A percentile compares a stretch with the other conserved stretches of the same genome.
These are phyloP conservation scores for Spathaspora sp. DNA, from an alignment of 1,139 yeast genomes.

Conservation along the genomic window DNA sequence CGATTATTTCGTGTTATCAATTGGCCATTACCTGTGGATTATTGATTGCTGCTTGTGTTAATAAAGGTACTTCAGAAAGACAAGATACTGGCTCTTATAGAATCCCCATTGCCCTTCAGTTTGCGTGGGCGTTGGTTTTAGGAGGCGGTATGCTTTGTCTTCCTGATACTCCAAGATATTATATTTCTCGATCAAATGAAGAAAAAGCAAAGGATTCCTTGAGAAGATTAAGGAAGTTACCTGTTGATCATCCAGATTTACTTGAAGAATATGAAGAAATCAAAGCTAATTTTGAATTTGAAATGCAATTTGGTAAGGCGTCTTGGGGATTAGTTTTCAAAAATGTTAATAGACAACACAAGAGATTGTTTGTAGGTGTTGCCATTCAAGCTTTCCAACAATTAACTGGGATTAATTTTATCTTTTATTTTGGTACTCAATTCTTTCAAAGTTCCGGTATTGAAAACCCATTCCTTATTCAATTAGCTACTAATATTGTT, in stretches of 20 bases:
- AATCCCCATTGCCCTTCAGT: slow-evolving; percentile 57
- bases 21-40: slow-evolving; percentile 62
- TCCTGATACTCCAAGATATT: slow-evolving; percentile 80
- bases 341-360: slow-evolving; percentile 29
- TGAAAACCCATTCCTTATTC: slow-evolving; percentile 32
- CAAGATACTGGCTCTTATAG: slow-evolving; percentile 59
- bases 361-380: slow-evolving; percentile 35
- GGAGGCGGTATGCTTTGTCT: slow-evolving; percentile 56
- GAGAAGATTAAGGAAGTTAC: slow-evolving; percentile 32
- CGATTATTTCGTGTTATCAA: slow-evolving; percentile 63
- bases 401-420: slow-evolving; percentile 71
- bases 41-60: slow-evolving; percentile 61
- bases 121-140: slow-evolving; percentile 37
- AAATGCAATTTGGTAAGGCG: slow-evolving; percentile 27
- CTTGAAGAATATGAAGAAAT: slow-evolving; percentile 37
- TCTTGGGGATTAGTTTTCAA: slow-evolving; percentile 33
- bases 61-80: slow-evolving; percentile 54
- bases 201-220: slow-evolving; percentile 53
- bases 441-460: slow-evolving; percentile 60
- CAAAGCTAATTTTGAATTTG: slow-evolving; percentile 35
- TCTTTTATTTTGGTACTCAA: slow-evolving; percentile 66
- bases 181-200: slow-evolving; percentile 49
- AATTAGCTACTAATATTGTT: slow-evolving; percentile 35
- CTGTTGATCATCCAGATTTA: slow-evolving; percentile 38
- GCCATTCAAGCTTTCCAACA: slow-evolving; percentile 55